These are phyloP conservation scores for Aspergillus puulaauensis DNA, from an alignment of 2,329 filamentous ascomycete species.

Conservation along the genomic window DNA sequence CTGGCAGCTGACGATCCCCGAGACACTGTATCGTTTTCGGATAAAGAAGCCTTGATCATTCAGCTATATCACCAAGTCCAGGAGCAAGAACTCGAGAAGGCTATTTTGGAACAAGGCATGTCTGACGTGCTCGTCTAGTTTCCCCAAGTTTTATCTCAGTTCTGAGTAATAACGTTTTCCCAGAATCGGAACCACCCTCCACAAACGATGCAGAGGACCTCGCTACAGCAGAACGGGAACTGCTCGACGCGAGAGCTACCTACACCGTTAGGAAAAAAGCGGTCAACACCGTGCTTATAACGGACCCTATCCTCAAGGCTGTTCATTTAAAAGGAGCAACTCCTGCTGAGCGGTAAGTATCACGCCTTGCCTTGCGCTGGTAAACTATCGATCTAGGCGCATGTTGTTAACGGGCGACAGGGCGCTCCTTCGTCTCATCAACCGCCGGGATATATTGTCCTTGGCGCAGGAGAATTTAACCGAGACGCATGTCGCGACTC, in stretches of 20 bases:
- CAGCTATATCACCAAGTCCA: conserved; percentile 70
- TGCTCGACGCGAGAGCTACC: conserved; percentile 68
- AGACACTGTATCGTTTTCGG: conserved; percentile 59
- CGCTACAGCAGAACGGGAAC: conserved; percentile 59
- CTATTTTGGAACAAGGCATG: conserved; percentile 56
- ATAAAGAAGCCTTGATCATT: conserved; percentile 65
- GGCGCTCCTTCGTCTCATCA: conserved; percentile 65
- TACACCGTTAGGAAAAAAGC: conserved; percentile 70
- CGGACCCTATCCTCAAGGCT: conserved; percentile 74
- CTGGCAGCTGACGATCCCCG: conserved; percentile 45
- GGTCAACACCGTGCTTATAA: conserved; percentile 66
- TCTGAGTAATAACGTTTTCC: neutral
- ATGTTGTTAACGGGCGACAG: conserved; percentile 42
- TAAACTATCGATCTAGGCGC: neutral
- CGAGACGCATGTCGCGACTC: conserved; percentile 51
- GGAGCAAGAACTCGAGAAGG: conserved; percentile 70
- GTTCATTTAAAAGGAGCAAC: conserved; percentile 68
- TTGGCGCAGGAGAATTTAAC: conserved; percentile 62
- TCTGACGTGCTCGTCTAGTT: neutral
- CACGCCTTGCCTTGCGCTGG: neutral
- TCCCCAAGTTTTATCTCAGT: neutral
- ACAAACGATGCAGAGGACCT: conserved; percentile 55
- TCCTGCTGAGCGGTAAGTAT: conserved; percentile 64
- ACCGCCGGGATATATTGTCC: conserved; percentile 67
- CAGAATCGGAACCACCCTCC: conserved; percentile 39